Percentiles rank a stretch among this genome's conserved stretches.
Evolutionary conservation across 1,284 basidiomycete genomes (phyloP).

Genomic region (Trichosporon sp.): DNA sequence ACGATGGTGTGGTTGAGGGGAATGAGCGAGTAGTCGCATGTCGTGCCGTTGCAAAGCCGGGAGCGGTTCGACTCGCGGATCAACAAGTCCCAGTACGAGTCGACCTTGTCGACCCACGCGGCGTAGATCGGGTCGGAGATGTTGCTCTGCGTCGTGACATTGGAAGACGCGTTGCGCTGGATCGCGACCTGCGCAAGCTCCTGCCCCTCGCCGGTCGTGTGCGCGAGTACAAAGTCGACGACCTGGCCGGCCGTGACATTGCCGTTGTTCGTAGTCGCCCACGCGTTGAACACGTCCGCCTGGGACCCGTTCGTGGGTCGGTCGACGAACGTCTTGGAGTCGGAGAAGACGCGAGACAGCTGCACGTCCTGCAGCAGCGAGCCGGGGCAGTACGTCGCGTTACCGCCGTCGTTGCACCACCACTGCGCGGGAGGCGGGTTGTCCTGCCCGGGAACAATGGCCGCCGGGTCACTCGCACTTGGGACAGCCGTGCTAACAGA

Average conservation of each 20-base stretch:
- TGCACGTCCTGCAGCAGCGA: slow-evolving; percentile 74
- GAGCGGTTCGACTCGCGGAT: slow-evolving; percentile 65
- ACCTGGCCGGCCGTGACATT: slow-evolving; percentile 49
- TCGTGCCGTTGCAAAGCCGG: slow-evolving; percentile 57
- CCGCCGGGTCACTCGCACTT: slow-evolving; percentile 51
- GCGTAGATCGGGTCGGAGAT: slow-evolving; percentile 66
- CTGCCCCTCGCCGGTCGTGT: slow-evolving; percentile 72
- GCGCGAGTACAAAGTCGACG: slow-evolving; percentile 65
- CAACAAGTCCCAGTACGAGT: slow-evolving; percentile 76
- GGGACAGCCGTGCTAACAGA: slow-evolving; percentile 50
- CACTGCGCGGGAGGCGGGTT: background rate
- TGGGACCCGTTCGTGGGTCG: slow-evolving; percentile 68
- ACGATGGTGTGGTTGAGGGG: slow-evolving; percentile 86
- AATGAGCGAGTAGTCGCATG: slow-evolving; percentile 76
- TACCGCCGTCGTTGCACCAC: slow-evolving; percentile 46
- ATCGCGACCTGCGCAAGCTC: slow-evolving; percentile 67
- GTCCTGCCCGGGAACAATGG: background rate
- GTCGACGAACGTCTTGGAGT: slow-evolving; percentile 81
- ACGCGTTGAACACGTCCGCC: slow-evolving; percentile 65
- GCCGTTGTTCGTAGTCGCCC: slow-evolving; percentile 59
- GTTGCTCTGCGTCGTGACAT: slow-evolving; percentile 66
- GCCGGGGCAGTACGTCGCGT: slow-evolving; percentile 76
- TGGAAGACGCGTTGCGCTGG: slow-evolving; percentile 49
- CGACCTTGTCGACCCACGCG: slow-evolving; percentile 70
- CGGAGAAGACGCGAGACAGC: slow-evolving; percentile 66